phyloP scores from a whole-genome alignment of 2,329 filamentous ascomycete species.

The Alternaria metachromatica region DNA sequence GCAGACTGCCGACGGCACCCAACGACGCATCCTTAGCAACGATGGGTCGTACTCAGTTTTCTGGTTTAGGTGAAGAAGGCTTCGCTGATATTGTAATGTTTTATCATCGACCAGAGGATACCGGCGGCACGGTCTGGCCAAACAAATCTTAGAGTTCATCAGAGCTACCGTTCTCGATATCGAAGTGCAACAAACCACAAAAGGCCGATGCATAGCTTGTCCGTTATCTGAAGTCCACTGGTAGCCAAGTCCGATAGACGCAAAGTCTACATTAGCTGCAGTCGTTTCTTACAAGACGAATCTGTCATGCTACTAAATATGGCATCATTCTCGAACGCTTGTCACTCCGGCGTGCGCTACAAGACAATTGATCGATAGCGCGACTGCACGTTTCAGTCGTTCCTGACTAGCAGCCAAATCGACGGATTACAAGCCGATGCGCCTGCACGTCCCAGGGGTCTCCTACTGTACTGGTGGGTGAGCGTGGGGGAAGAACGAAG shows the following conservation, averaged over 20 bases:
- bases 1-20: conserved; percentile 34
- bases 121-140: not conserved
- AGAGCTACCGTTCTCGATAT: not conserved
- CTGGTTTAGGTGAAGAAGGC: conserved; percentile 41
- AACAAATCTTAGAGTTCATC: not conserved
- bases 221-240: not conserved
- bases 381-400: conserved; percentile 4
- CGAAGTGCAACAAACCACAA: not conserved
- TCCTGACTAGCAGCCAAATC: conserved; percentile 1
- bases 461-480: not conserved
- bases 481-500: not conserved
- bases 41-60: conserved; percentile 45
- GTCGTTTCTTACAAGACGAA: not conserved
- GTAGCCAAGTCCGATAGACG: not conserved
- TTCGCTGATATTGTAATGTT: not conserved
- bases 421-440: not conserved
- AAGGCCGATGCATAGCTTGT: not conserved
- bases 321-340: not conserved
- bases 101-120: not conserved
- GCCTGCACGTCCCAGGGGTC: not conserved
- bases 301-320: conserved; percentile 8
- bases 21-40: conserved; percentile 38
- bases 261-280: not conserved
- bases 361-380: not conserved
- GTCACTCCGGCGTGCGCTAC: not conserved